phyloP scores from a whole-genome alignment of 345 rosid species.

The Corymbia maculata region DNA sequence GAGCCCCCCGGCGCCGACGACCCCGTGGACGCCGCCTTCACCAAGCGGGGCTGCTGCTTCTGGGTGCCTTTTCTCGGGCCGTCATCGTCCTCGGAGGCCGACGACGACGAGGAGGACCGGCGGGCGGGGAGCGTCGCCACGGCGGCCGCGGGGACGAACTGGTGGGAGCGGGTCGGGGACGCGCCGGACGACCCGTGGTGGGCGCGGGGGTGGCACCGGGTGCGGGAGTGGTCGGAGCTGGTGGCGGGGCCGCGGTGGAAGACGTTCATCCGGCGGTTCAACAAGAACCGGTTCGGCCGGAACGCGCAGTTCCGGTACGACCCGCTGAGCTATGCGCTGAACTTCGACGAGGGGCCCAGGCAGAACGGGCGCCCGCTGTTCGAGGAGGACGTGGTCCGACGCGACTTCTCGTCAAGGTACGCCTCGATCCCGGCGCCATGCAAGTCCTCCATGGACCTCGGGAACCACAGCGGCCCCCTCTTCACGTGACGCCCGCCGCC shows the following conservation, averaged over 20 bases:
- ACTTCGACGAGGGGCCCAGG: constrained; percentile 66
- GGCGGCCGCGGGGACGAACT: background rate
- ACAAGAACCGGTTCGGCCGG: constrained; percentile 7
- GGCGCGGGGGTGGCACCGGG: constrained; percentile 11
- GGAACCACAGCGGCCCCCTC: background rate
- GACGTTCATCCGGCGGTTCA: constrained; percentile 20
- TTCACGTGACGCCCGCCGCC: background rate
- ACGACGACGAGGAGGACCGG: background rate
- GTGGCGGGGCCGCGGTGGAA: constrained; percentile 42
- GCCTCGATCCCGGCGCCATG: constrained; percentile 5
- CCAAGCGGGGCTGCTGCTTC: constrained; percentile 5
- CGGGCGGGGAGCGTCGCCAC: background rate
- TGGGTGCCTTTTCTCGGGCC: background rate
- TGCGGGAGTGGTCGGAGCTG: constrained; percentile 47
- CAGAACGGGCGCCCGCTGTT: constrained; percentile 2
- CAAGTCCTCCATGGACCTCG: constrained; percentile 8
- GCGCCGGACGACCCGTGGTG: constrained; percentile 7
- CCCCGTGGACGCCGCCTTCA: background rate
- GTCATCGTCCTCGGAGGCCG: background rate
- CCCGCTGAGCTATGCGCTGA: constrained; percentile 72
- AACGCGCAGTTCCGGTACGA: constrained; percentile 52
- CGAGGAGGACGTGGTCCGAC: constrained; percentile 1
- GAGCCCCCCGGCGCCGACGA: background rate
- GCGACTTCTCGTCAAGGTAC: constrained; percentile 16
- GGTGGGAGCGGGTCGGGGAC: constrained; percentile 17